These are phyloP conservation scores for Comarum palustre DNA, from an alignment of 306 rosid genomes.

Conservation along the genomic window DNA sequence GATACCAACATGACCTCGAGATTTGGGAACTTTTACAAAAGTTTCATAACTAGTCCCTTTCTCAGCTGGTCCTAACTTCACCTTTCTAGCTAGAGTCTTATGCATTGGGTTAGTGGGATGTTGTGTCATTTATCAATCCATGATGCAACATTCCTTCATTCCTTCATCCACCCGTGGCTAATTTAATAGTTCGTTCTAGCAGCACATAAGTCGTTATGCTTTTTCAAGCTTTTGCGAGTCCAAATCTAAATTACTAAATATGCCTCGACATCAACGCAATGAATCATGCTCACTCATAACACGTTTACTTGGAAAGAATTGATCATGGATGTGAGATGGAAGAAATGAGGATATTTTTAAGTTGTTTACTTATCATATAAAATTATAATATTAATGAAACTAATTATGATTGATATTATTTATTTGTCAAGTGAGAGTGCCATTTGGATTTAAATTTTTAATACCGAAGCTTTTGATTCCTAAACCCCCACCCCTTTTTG, in stretches of 20 bases:
- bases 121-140: background rate
- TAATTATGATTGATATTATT: too few species aligned
- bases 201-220: background rate
- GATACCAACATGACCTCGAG: slow-evolving; percentile 38
- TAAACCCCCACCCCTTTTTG: too few species aligned
- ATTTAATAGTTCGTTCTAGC: background rate
- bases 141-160: slow-evolving; percentile 1
- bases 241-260: background rate
- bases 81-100: background rate
- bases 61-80: slow-evolving; percentile 43
- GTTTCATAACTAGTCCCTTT: slow-evolving; percentile 39
- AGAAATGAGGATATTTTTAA: too few species aligned
- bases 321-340: too few species aligned
- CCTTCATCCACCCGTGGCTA: background rate
- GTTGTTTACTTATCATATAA: too few species aligned
- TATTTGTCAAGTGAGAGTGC: too few species aligned
- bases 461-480: too few species aligned
- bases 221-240: background rate
- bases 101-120: slow-evolving; percentile 25
- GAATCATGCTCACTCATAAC: background rate
- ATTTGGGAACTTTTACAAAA: slow-evolving; percentile 35
- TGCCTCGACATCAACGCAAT: background rate
- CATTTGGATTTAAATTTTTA: too few species aligned
- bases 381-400: too few species aligned
- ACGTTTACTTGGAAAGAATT: too few species aligned